Conservation (phyloP, 2,329 filamentous ascomycete species). For the Paraphoma sp. region DNA sequence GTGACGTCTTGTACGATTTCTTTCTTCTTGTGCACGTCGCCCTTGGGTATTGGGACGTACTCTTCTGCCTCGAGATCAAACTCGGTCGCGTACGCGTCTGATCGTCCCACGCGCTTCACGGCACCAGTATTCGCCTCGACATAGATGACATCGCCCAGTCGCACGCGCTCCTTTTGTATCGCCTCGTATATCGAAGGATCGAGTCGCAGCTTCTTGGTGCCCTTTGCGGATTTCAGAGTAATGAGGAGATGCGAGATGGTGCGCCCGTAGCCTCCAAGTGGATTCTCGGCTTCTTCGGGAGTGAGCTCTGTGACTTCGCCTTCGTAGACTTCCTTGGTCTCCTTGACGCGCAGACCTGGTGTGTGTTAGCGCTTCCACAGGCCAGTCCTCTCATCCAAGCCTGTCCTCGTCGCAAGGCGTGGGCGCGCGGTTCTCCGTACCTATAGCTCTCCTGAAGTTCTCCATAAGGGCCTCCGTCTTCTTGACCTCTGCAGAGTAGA, state of each 20-base stretch:
- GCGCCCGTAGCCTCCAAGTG: constrained; percentile 93
- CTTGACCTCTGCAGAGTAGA: constrained; percentile 98
- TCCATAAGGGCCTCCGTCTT: constrained; percentile 99
- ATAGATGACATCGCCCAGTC: constrained; percentile 96
- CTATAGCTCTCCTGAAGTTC: constrained; percentile 96
- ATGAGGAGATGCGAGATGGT: constrained; percentile 96
- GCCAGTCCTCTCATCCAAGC: background rate
- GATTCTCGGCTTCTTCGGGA: constrained; percentile 97
- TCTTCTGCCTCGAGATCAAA: constrained; percentile 99
- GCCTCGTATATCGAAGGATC: constrained; percentile 99
- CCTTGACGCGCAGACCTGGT: constrained; percentile 82
- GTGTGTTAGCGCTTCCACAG: constrained; percentile 6
- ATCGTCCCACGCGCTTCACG: constrained; percentile 94
- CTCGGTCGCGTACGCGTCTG: constrained; percentile 96
- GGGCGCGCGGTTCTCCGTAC: constrained; percentile 49
- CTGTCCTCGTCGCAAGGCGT: background rate
- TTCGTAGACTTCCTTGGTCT: constrained; percentile 99
- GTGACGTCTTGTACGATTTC: constrained; percentile 99
- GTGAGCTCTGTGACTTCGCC: constrained; percentile 98
- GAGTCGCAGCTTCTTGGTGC: constrained; percentile 95
- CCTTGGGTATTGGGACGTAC: constrained; percentile 98
- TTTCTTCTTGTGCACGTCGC: constrained; percentile 99
- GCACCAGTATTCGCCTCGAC: constrained; percentile 99
- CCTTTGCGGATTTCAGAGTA: constrained; percentile 91
- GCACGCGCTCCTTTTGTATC: constrained; percentile 96